These are phyloP conservation scores for Dendryphion nanum DNA, from an alignment of 2,329 filamentous ascomycete genomes.

Conservation along the genomic window DNA sequence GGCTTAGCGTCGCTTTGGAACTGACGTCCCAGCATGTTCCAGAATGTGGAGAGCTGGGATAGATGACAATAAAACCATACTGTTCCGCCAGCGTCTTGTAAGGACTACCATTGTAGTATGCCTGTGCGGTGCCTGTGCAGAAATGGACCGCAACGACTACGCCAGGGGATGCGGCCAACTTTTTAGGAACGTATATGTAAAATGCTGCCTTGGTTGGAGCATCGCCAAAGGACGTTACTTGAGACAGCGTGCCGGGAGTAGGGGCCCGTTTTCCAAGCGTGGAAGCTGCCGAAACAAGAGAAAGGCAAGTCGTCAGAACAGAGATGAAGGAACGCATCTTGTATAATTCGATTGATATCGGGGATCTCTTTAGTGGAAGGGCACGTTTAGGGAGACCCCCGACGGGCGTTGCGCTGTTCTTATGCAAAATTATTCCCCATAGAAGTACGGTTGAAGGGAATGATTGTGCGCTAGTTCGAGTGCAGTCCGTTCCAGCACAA, in stretches of 20 bases:
- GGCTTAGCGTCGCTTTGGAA: slow-evolving; percentile 53
- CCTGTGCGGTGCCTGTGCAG: slow-evolving; percentile 56
- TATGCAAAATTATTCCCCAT: no score
- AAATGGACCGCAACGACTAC: slow-evolving; percentile 57
- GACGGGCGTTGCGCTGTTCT: no score
- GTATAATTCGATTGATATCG: neutral
- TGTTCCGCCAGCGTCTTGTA: slow-evolving; percentile 55
- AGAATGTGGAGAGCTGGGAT: slow-evolving; percentile 53
- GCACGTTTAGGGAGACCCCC: no score
- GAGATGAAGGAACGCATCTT: slow-evolving; percentile 26
- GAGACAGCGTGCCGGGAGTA: slow-evolving; percentile 30
- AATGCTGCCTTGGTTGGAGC: slow-evolving; percentile 53
- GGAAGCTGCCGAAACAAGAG: slow-evolving; percentile 18
- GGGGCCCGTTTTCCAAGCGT: slow-evolving; percentile 23
- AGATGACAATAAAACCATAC: slow-evolving; percentile 62
- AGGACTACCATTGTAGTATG: slow-evolving; percentile 49
- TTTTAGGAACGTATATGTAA: slow-evolving; percentile 52
- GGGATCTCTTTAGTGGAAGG: no score
- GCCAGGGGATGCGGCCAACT: slow-evolving; percentile 47
- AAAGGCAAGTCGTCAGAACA: slow-evolving; percentile 17
- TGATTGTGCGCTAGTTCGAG: no score
- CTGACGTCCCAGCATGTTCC: slow-evolving; percentile 61
- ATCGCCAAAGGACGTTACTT: slow-evolving; percentile 44
- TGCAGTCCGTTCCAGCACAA: no score
- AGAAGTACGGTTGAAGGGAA: slow-evolving; percentile 6